A percentile compares a stretch with the other conserved stretches of the same genome.
These are phyloP conservation scores for Glarea lozoyensis DNA, from an alignment of 495 filamentous ascomycete species.

Conservation along the genomic window DNA sequence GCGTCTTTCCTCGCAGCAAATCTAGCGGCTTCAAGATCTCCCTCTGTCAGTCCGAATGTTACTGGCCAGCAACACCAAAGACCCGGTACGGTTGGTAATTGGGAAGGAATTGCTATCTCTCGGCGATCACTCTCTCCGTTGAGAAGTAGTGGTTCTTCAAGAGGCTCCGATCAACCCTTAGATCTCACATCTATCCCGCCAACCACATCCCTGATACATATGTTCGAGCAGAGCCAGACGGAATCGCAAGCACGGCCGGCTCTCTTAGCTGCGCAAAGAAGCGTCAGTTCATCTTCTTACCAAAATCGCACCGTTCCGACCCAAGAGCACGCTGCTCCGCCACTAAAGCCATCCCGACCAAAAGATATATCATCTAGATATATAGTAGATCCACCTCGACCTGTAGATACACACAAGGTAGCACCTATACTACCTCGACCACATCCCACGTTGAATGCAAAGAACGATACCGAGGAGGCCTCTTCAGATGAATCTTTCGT, in stretches of 20 bases:
- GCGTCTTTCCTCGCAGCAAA: slow-evolving; percentile 47
- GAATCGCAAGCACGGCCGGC: slow-evolving; percentile 18
- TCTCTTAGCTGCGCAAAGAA: neutral
- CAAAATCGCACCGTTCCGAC: slow-evolving; percentile 1
- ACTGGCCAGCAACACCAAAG: slow-evolving; percentile 13
- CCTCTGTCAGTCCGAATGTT: slow-evolving; percentile 29
- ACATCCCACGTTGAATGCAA: neutral
- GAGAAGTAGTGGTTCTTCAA: slow-evolving; percentile 20
- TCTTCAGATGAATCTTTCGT: slow-evolving; percentile 23
- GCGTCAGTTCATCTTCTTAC: neutral
- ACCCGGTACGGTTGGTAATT: slow-evolving; percentile 1
- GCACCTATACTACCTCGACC: slow-evolving; percentile 10
- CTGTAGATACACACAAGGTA: slow-evolving; percentile 7
- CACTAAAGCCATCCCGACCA: neutral
- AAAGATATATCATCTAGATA: too few species aligned
- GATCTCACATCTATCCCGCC: slow-evolving; percentile 46
- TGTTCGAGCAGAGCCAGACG: slow-evolving; percentile 41
- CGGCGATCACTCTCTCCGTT: slow-evolving; percentile 9
- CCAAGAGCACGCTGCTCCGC: slow-evolving; percentile 5
- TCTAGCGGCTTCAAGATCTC: slow-evolving; percentile 44
- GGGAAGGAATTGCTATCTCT: slow-evolving; percentile 2
- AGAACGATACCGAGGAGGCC: slow-evolving; percentile 10
- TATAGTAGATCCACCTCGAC: too few species aligned
- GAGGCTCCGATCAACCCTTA: slow-evolving; percentile 20
- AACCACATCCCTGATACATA: slow-evolving; percentile 47